phyloP scores from a whole-genome alignment of 495 filamentous ascomycete genomes.

The Pseudoneurospora amorphoporcata region DNA sequence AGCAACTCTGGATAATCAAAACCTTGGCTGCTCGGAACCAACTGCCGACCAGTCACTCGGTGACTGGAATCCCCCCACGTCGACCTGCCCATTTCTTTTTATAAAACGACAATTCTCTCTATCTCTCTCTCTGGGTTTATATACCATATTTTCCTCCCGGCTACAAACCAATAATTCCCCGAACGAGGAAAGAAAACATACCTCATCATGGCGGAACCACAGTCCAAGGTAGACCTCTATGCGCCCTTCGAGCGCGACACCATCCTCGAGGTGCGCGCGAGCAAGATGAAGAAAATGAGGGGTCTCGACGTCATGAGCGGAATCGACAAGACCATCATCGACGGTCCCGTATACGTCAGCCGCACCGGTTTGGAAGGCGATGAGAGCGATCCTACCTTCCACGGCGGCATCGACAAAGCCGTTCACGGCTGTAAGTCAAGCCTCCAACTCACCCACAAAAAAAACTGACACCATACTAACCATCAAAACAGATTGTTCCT shows the following conservation, averaged over 20 bases:
- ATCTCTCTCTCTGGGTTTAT: background rate
- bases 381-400: slow-evolving; percentile 46
- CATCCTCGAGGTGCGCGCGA: slow-evolving; percentile 42
- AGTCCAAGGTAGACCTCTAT: slow-evolving; percentile 23
- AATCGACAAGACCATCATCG: slow-evolving; percentile 39
- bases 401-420: slow-evolving; percentile 46
- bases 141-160: background rate
- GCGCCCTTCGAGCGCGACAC: slow-evolving; percentile 34
- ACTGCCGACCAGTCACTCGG: background rate
- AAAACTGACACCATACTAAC: background rate
- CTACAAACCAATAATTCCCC: background rate
- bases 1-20: background rate
- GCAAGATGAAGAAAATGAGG: slow-evolving; percentile 38
- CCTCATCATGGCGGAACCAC: slow-evolving; percentile 10
- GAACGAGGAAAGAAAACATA: background rate
- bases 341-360: slow-evolving; percentile 31
- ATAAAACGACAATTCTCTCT: background rate
- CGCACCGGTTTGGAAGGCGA: slow-evolving; percentile 40
- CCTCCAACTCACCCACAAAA: background rate
- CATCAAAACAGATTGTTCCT: slow-evolving; percentile 30
- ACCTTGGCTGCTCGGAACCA: background rate
- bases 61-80: background rate
- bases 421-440: slow-evolving; percentile 40
- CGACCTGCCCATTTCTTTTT: background rate
- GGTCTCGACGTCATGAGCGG: slow-evolving; percentile 34